A percentile compares a stretch with the other conserved stretches of the same genome.
Evolutionary conservation across 495 filamentous ascomycete genomes (phyloP).

Genomic region (Penicillium verhagenii): DNA sequence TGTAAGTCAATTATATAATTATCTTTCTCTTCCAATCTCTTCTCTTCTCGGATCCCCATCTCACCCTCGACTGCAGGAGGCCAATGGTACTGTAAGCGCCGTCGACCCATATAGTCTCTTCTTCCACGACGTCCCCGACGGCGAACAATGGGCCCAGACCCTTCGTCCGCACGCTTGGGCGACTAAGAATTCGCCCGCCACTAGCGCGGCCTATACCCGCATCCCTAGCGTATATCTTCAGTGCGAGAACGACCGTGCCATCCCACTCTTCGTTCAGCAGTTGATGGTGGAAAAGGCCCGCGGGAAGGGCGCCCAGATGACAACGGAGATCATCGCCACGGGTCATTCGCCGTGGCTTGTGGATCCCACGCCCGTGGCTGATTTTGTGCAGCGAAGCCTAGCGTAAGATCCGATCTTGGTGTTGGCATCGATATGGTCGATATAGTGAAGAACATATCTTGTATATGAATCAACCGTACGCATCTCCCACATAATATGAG

Average conservation of each 20-base stretch:
- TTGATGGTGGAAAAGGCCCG: slow-evolving; percentile 36
- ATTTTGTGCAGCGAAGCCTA: slow-evolving; percentile 13
- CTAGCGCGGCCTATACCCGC: slow-evolving; percentile 27
- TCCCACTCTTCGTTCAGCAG: slow-evolving; percentile 39
- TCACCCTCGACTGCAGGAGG: slow-evolving; percentile 11
- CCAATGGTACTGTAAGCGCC: slow-evolving; percentile 27
- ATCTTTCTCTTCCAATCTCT: not conserved
- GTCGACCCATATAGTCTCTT: slow-evolving; percentile 30
- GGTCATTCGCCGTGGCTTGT: slow-evolving; percentile 37
- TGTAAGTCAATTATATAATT: slow-evolving; percentile 27
- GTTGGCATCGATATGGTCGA: not conserved
- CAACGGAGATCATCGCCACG: slow-evolving; percentile 31
- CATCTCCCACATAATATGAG: no score
- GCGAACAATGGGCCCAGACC: slow-evolving; percentile 27
- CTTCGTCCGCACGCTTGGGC: slow-evolving; percentile 34
- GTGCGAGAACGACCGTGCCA: slow-evolving; percentile 37
- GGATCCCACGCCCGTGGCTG: slow-evolving; percentile 20
- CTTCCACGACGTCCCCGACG: slow-evolving; percentile 41
- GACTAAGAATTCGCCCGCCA: slow-evolving; percentile 33
- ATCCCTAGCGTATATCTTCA: slow-evolving; percentile 33
- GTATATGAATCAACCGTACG: no score
- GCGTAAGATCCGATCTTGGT: not conserved
- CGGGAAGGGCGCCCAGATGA: slow-evolving; percentile 26
- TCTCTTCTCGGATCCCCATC: not conserved
- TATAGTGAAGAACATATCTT: not conserved